Evolutionary conservation across 305 asterid genomes (phyloP).

Genomic region (Rubia tinctorum): DNA sequence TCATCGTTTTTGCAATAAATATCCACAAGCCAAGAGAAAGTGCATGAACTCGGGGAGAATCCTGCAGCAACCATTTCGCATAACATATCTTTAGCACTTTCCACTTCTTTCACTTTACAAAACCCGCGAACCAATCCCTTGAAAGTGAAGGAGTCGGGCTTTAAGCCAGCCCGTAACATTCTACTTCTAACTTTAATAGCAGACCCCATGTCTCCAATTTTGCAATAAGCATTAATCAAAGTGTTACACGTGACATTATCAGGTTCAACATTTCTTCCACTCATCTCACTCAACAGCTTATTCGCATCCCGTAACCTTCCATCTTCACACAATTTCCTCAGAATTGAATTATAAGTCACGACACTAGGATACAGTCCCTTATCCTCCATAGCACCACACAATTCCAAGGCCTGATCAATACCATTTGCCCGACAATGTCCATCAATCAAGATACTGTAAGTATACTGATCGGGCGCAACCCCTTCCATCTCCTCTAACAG

Average conservation of each 20-base stretch:
- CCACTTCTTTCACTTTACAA: constrained; percentile 56
- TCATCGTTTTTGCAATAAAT: constrained; percentile 43
- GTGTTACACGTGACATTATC: constrained; percentile 82
- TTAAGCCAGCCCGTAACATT: constrained; percentile 77
- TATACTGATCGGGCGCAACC: constrained; percentile 62
- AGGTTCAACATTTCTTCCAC: constrained; percentile 57
- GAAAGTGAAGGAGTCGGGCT: constrained; percentile 71
- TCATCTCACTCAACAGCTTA: constrained; percentile 62
- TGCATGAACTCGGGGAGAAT: constrained; percentile 50
- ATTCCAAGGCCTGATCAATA: constrained; percentile 53
- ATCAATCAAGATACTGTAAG: constrained; percentile 80
- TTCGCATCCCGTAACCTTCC: constrained; percentile 71
- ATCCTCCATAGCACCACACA: constrained; percentile 61
- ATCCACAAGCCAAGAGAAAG: constrained; percentile 72
- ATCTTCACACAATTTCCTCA: constrained; percentile 76
- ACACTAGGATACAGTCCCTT: constrained; percentile 60
- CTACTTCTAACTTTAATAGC: constrained; percentile 58
- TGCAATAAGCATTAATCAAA: constrained; percentile 77
- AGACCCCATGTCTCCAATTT: constrained; percentile 76
- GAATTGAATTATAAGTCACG: constrained; percentile 76
- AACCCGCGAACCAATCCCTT: constrained; percentile 80
- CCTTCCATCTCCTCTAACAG: constrained; percentile 62
- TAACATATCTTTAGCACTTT: constrained; percentile 54
- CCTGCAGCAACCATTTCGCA: constrained; percentile 62
- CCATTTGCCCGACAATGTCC: constrained; percentile 74